Evolutionary conservation across 208 protist species (phyloP).

Genomic region (Acanthamoeba polyphaga): DNA sequence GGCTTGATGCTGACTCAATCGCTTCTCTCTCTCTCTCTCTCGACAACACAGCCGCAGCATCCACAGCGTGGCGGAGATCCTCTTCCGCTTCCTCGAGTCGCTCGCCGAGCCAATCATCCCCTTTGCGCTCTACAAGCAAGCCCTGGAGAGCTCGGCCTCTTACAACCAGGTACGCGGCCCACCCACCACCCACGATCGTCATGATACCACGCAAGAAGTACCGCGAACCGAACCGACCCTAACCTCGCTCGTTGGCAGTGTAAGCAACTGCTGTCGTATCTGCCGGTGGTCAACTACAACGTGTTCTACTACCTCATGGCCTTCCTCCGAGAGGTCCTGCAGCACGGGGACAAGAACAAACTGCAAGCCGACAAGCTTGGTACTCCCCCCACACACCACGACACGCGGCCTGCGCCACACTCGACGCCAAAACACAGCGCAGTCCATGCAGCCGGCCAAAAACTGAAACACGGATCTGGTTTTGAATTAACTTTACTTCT

Average conservation of each 20-base stretch:
- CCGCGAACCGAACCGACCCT: too few relatives aligned
- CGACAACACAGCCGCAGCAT: conserved; percentile 3
- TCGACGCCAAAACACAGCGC: background rate
- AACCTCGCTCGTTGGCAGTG: conserved; percentile 32
- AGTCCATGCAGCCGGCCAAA: background rate
- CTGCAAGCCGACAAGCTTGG: conserved; percentile 71
- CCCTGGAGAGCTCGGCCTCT: conserved; percentile 76
- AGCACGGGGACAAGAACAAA: conserved; percentile 60
- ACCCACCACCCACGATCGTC: background rate
- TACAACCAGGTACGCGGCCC: conserved; percentile 40
- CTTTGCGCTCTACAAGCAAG: conserved; percentile 79
- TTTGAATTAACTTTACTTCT: too few relatives aligned
- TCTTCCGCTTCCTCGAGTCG: conserved; percentile 85
- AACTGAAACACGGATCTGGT: background rate
- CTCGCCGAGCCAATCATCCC: conserved; percentile 86
- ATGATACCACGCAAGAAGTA: background rate
- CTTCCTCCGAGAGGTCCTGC: conserved; percentile 85
- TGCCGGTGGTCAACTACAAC: conserved; percentile 86
- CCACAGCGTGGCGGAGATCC: conserved; percentile 85
- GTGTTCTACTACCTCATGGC: conserved; percentile 88
- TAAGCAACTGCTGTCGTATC: conserved; percentile 81
- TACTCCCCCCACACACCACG: background rate
- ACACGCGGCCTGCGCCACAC: background rate
- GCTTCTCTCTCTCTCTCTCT: background rate
- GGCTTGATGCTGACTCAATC: too few relatives aligned